phyloP scores from a whole-genome alignment of 2,329 filamentous ascomycete species.

The Cladosporium sp. region DNA sequence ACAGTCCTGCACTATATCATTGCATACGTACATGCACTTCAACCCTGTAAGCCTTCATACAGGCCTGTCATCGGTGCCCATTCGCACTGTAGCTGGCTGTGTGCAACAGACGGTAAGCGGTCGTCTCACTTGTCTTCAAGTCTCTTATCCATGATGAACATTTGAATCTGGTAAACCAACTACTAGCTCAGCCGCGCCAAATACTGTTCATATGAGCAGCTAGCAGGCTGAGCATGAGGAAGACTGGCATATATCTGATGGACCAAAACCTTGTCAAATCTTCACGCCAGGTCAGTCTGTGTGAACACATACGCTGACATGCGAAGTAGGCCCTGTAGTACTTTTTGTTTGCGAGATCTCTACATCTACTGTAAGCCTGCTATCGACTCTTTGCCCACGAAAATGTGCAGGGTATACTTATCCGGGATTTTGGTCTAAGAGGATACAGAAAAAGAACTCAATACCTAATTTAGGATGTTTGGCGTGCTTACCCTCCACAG shows the following conservation, averaged over 20 bases:
- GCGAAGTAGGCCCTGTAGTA: neutral
- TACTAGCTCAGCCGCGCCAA: slow-evolving; percentile 41
- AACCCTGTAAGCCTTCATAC: no score
- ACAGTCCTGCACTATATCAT: slow-evolving; percentile 35
- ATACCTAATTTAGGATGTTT: no score
- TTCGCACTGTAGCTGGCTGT: slow-evolving; percentile 3
- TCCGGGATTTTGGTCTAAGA: no score
- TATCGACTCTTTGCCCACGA: no score
- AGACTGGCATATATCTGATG: slow-evolving; percentile 16
- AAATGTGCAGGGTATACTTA: no score
- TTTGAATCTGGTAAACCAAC: slow-evolving; percentile 47
- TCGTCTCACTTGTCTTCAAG: slow-evolving; percentile 4
- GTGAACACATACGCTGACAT: slow-evolving; percentile 6
- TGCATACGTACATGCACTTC: no score
- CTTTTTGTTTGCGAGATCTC: no score
- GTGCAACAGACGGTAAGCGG: slow-evolving; percentile 3
- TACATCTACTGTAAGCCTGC: no score
- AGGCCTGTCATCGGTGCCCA: neutral
- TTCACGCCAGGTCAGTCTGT: neutral
- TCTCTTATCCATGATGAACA: slow-evolving; percentile 26
- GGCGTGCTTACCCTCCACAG: no score
- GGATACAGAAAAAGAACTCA: no score
- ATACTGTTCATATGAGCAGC: slow-evolving; percentile 27
- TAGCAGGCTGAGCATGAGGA: slow-evolving; percentile 50
- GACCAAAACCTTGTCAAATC: neutral